Evolutionary conservation across 192 early-diverging fungal genomes (phyloP), one percentile per base, ranked within the genome.

Genomic region (Podila epigama): DNA sequence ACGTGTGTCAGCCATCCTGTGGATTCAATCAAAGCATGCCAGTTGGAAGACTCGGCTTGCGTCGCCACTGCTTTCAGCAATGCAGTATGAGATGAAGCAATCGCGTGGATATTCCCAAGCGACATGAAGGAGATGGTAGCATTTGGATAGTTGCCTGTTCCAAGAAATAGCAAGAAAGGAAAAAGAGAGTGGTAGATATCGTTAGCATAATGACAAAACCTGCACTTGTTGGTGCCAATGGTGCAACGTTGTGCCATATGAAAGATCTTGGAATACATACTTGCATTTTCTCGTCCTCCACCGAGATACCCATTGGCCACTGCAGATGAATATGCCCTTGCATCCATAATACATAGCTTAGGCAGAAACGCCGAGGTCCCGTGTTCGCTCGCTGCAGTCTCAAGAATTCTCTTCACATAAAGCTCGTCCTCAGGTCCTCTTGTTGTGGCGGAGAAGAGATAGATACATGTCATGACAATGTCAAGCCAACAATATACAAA

Each of bases 291-390:
- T 42, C 77, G 69, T 22, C 81, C 81, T 10, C 81, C 81, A 4
- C 78, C 68, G 3, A 29, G 22, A 50, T 60, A 80, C 33, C 70
- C 78, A 42, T 83, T 83, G 0, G 67, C 65, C 1, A 83, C 53
- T 9, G 81, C 81, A 16, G 81, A 58, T 0, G 71, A 35, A 40
- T 62, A 80, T 3, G 62, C 57, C 5, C 81, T 71, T 29, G 81
- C 81, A 41, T 83, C 81, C 53, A 83, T 71, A 27, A 83, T 71
- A 48, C 77, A 83, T 18, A 83, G 68, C 52, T 71, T 82, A 20
- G 70, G 71, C 5, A 36, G 16, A 40, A 31, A n/a, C 22, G 29
- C 51, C 13, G 52, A n/a, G 13, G n/a, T 37, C 28, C 15, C 9
- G 18, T 58, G 50, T 39, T 79, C 70, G n/a, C 55, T 75, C 13